These are phyloP conservation scores for Carex pumila DNA, from an alignment of 176 grass and related monocot species.

Conservation along the genomic window DNA sequence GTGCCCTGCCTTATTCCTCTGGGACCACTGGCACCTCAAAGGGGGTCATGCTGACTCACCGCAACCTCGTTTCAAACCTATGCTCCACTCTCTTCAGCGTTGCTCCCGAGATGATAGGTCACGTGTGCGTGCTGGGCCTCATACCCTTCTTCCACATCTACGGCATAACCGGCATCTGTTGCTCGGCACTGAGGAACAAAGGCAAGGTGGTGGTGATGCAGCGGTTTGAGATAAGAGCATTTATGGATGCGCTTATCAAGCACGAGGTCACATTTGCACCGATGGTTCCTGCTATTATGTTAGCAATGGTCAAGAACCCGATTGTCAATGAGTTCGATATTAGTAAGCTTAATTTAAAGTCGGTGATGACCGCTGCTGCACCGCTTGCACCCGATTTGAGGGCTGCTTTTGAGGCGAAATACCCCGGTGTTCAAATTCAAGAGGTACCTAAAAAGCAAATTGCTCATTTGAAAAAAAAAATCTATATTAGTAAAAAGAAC, in stretches of 20 bases:
- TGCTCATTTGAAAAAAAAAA: neutral
- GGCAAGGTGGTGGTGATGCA: constrained; percentile 90
- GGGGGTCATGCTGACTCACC: constrained; percentile 85
- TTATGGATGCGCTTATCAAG: constrained; percentile 40
- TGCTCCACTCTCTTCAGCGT: constrained; percentile 54
- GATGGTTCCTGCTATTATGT: constrained; percentile 67
- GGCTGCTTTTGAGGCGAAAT: constrained; percentile 57
- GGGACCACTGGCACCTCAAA: constrained; percentile 86
- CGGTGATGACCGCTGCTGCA: constrained; percentile 75
- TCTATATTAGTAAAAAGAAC: too few relatives aligned
- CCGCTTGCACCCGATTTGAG: constrained; percentile 59
- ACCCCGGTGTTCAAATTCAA: constrained; percentile 61
- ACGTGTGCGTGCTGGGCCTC: constrained; percentile 46
- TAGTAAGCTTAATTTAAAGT: constrained; percentile 33
- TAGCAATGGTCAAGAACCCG: constrained; percentile 79
- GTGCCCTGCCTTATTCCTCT: constrained; percentile 73
- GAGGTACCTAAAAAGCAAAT: constrained; percentile 24
- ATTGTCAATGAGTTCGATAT: constrained; percentile 44
- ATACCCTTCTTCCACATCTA: constrained; percentile 98
- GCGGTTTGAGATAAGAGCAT: constrained; percentile 56
- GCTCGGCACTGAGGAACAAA: constrained; percentile 61
- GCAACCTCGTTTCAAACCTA: constrained; percentile 81
- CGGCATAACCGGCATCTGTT: constrained; percentile 82
- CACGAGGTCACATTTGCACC: constrained; percentile 73
- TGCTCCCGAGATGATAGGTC: constrained; percentile 23